Conservation (phyloP, 805 yeast genomes). For the Millerozyma acaciae region DNA sequence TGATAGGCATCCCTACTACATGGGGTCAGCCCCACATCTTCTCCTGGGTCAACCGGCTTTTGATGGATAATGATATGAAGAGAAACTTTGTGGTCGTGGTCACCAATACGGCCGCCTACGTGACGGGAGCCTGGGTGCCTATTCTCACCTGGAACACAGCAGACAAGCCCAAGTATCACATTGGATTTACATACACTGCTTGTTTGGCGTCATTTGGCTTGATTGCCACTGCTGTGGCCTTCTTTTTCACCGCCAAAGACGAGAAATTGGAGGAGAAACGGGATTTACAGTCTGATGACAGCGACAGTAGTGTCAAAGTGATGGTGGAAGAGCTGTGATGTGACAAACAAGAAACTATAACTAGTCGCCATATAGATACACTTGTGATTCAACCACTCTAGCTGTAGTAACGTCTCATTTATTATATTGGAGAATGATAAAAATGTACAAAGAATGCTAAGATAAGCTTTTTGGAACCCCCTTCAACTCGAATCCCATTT, state of each 20-base stretch:
- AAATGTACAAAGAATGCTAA: no score
- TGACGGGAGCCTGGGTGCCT: conserved; percentile 37
- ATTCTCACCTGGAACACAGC: conserved; percentile 38
- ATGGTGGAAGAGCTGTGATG: no score
- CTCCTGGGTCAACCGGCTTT: conserved; percentile 51
- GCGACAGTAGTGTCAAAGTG: background rate
- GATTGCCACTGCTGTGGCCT: conserved; percentile 23
- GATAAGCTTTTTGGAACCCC: no score
- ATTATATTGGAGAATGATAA: no score
- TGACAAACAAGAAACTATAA: no score
- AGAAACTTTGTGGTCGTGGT: conserved; percentile 35
- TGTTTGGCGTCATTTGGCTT: conserved; percentile 28
- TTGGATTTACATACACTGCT: conserved; percentile 35
- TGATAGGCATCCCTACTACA: conserved; percentile 44
- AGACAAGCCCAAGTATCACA: conserved; percentile 26
- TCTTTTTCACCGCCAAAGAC: conserved; percentile 24
- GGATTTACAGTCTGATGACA: background rate
- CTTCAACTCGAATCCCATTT: no score
- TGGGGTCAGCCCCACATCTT: conserved; percentile 57
- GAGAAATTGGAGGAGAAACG: conserved; percentile 8
- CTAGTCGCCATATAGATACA: no score
- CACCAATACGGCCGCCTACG: conserved; percentile 38
- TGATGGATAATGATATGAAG: conserved; percentile 42
- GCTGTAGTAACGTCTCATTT: no score
- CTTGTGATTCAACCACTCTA: no score